A percentile compares a stretch with the other conserved stretches of the same genome.
phyloP scores from a whole-genome alignment of 2,329 filamentous ascomycete species.

The Niveomyces coronatus region DNA sequence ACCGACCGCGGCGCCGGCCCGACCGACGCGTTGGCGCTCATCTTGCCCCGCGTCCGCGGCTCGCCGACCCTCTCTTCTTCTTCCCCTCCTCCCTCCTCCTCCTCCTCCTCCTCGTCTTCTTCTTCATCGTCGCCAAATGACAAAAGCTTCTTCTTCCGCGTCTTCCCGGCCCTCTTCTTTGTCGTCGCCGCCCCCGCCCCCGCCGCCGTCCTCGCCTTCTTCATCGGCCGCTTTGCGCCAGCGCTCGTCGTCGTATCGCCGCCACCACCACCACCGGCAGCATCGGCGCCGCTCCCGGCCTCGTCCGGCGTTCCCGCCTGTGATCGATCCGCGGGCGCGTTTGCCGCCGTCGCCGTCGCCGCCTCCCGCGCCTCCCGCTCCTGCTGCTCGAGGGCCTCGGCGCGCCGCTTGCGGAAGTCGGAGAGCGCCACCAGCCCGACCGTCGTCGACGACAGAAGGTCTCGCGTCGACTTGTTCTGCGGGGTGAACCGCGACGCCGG shows the following conservation, averaged over 20 bases:
- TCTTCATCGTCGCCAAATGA: constrained; percentile 64
- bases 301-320: constrained; percentile 37
- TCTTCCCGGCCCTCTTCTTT: constrained; percentile 34
- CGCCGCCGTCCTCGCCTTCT: constrained; percentile 29
- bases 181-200: constrained; percentile 29
- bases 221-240: constrained; percentile 16
- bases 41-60: constrained; percentile 31
- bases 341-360: constrained; percentile 34
- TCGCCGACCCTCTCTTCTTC: constrained; percentile 11
- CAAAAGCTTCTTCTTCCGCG: constrained; percentile 37
- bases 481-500: constrained; percentile 55
- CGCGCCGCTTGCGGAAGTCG: constrained; percentile 92
- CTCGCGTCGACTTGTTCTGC: constrained; percentile 66
- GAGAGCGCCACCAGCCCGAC: constrained; percentile 86
- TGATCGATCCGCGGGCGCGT: constrained; percentile 38
- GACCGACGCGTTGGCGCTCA: constrained; percentile 53
- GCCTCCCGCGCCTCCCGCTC: constrained; percentile 67
- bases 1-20: constrained; percentile 55
- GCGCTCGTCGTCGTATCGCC: constrained; percentile 22
- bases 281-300: background rate
- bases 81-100: constrained; percentile 11
- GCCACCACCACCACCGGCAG: constrained; percentile 13
- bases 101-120: constrained; percentile 34
- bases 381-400: constrained; percentile 85
- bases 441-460: constrained; percentile 74